Percentiles rank a stretch among this genome's conserved stretches.
phyloP scores from a whole-genome alignment of 2,329 filamentous ascomycete genomes.

The Penicillium sp. region DNA sequence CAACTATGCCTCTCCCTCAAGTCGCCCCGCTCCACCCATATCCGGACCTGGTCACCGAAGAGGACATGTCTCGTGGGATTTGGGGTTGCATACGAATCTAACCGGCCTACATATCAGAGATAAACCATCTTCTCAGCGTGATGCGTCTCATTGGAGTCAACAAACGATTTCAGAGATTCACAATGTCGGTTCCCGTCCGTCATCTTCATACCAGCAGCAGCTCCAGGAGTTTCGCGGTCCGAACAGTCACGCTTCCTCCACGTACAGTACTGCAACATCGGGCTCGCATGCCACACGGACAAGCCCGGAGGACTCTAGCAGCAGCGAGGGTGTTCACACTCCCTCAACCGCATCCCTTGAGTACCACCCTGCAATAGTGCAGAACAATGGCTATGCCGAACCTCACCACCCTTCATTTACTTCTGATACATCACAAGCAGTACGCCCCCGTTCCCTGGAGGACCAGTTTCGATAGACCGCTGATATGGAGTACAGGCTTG shows the following conservation, averaged over 20 bases:
- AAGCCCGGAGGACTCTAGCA: slow-evolving; percentile 56
- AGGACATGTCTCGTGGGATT: slow-evolving; percentile 55
- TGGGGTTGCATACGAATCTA: slow-evolving; percentile 50
- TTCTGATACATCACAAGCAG: slow-evolving; percentile 45
- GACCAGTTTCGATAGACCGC: slow-evolving; percentile 33
- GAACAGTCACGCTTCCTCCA: slow-evolving; percentile 29
- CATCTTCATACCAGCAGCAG: slow-evolving; percentile 40
- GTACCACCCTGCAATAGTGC: slow-evolving; percentile 55
- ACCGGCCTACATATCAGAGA: slow-evolving; percentile 50
- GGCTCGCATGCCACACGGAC: slow-evolving; percentile 41
- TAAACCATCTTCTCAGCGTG: slow-evolving; percentile 39
- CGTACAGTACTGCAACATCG: slow-evolving; percentile 31
- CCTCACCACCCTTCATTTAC: slow-evolving; percentile 43
- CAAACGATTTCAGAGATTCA: slow-evolving; percentile 50
- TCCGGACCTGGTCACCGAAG: slow-evolving; percentile 51
- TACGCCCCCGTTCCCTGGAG: slow-evolving; percentile 39
- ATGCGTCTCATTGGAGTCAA: slow-evolving; percentile 49
- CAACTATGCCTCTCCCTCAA: slow-evolving; percentile 38
- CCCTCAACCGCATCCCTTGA: slow-evolving; percentile 53
- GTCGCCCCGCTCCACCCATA: slow-evolving; percentile 46
- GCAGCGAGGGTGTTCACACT: slow-evolving; percentile 54
- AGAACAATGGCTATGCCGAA: slow-evolving; percentile 54
- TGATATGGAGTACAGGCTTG: slow-evolving; percentile 41
- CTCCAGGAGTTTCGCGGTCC: slow-evolving; percentile 35
- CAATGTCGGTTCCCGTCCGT: slow-evolving; percentile 41